Evolutionary conservation across 192 early-diverging fungal species (phyloP).

Genomic region (Chytriomyces sp.): DNA sequence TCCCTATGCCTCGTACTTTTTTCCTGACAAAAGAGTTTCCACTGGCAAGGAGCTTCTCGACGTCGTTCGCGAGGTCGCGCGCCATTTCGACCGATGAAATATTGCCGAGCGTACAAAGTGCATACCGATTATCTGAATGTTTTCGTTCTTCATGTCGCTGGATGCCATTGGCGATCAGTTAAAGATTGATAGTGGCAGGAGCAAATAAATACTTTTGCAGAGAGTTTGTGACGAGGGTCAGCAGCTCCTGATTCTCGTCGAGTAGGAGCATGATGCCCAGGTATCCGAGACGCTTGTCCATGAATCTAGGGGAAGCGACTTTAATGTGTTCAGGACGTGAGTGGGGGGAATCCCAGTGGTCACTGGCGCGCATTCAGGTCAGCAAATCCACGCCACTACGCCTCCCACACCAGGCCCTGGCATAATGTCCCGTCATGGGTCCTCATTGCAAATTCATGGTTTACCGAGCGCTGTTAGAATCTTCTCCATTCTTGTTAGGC

Average conservation of each 20-base stretch:
- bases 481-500: slow-evolving; percentile 1
- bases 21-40: slow-evolving; percentile 94
- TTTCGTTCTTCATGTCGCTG: slow-evolving; percentile 92
- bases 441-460: background rate
- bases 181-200: background rate
- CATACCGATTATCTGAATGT: slow-evolving; percentile 98
- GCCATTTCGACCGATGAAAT: slow-evolving; percentile 97
- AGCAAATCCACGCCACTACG: background rate
- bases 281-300: slow-evolving; percentile 98
- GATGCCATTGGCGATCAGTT: background rate
- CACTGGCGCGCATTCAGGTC: background rate
- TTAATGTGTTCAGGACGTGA: background rate
- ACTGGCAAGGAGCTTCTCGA: slow-evolving; percentile 88
- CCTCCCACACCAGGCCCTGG: background rate
- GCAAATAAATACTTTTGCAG: slow-evolving; percentile 81
- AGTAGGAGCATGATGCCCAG: slow-evolving; percentile 95
- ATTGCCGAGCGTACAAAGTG: slow-evolving; percentile 93
- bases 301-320: slow-evolving; percentile 91
- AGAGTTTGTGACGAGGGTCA: slow-evolving; percentile 97
- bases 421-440: no score
- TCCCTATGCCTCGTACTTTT: slow-evolving; percentile 63
- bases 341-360: background rate
- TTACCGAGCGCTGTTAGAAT: slow-evolving; percentile 9
- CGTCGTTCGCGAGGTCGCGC: slow-evolving; percentile 89
- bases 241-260: slow-evolving; percentile 95